phyloP scores from a whole-genome alignment of 2,329 filamentous ascomycete species.

The Massarina eburnea region DNA sequence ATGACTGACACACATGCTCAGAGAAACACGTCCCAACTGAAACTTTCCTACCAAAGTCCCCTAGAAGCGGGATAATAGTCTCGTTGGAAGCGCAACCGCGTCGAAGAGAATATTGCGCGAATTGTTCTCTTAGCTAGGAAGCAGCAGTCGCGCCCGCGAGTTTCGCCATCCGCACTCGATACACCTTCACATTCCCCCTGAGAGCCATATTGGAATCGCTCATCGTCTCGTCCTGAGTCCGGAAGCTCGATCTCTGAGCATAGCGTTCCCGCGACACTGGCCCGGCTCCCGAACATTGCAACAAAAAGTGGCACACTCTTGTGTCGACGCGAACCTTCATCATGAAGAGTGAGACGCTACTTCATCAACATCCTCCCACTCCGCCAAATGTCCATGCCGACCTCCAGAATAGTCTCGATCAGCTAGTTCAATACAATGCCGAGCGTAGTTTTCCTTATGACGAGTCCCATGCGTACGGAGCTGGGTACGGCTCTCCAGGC shows the following conservation, averaged over 20 bases:
- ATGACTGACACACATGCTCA: conserved; percentile 31
- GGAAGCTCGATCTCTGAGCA: conserved; percentile 6
- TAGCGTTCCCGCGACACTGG: conserved; percentile 3
- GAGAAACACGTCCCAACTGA: conserved; percentile 21
- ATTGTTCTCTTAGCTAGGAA: conserved; percentile 1
- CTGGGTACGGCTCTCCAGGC: conserved; percentile 32
- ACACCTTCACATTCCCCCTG: conserved; percentile 5
- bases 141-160: conserved; percentile 5
- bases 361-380: conserved; percentile 41
- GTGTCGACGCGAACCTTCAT: conserved; percentile 6
- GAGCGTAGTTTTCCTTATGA: conserved; percentile 42
- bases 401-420: conserved; percentile 42
- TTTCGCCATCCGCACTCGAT: conserved; percentile 1
- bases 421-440: conserved; percentile 48
- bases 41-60: conserved; percentile 13
- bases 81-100: not conserved
- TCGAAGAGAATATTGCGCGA: not conserved
- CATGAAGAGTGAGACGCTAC: conserved; percentile 39
- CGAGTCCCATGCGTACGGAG: conserved; percentile 15
- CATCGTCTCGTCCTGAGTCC: conserved; percentile 16
- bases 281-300: conserved; percentile 10
- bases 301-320: conserved; percentile 1
- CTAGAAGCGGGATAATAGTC: conserved; percentile 18
- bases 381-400: conserved; percentile 35
- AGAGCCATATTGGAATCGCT: conserved; percentile 1